A percentile compares a stretch with the other conserved stretches of the same genome.
Evolutionary conservation across 331 rosid species (phyloP).

Genomic region (Phaseolus coccineus): DNA sequence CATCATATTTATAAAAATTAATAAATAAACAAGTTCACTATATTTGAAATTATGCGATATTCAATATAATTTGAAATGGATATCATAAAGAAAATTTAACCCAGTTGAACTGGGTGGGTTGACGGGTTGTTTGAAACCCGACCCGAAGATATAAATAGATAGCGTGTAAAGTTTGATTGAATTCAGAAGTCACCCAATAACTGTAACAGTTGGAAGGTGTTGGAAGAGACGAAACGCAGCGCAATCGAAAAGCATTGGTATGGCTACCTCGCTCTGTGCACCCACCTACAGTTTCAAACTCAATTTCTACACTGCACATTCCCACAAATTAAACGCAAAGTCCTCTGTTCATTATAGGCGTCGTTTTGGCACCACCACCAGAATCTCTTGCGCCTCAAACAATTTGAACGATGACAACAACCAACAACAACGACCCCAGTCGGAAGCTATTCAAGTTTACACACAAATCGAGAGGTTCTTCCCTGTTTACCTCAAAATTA

Average conservation of each 20-base stretch:
- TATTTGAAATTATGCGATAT: too few species aligned
- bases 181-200: not conserved
- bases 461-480: constrained; percentile 75
- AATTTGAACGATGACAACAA: constrained; percentile 4
- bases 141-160: too few species aligned
- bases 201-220: not conserved
- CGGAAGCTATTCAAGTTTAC: constrained; percentile 74
- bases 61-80: too few species aligned
- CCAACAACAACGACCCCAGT: constrained; percentile 45
- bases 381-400: constrained; percentile 57
- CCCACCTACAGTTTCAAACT: constrained; percentile 24
- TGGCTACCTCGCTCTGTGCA: constrained; percentile 40
- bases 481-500: not conserved
- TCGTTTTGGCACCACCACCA: constrained; percentile 30
- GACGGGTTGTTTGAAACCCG: too few species aligned
- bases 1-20: too few species aligned
- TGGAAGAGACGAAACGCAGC: not conserved
- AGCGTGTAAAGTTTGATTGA: too few species aligned
- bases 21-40: too few species aligned
- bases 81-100: too few species aligned
- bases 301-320: not conserved
- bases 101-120: too few species aligned
- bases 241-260: not conserved
- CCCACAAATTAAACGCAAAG: constrained; percentile 19
- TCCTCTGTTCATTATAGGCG: not conserved